Base-by-base conservation (phyloP, 148 eudicot species). In the Rheum nobile region DNA sequence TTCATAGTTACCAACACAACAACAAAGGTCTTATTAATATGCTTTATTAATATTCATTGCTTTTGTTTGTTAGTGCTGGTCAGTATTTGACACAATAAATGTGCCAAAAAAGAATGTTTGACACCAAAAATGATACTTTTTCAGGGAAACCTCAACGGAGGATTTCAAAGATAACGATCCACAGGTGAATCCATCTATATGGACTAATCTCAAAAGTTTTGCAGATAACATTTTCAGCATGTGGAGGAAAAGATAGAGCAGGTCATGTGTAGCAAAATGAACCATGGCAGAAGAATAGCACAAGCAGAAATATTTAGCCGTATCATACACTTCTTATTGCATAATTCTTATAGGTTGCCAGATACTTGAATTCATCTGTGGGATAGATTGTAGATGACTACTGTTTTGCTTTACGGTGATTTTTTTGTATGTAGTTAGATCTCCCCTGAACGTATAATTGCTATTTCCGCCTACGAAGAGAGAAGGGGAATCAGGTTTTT, bases 141-240 rank as follows among this genome's bases (percentile, higher is more conserved):
- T 16, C 70, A 65, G 70, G 70, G 70, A 65, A 32, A 32, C 21
- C 39, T 6, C 39, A 34, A 29, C 9, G 22, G 70, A 65, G 41
- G 32, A 34, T 32, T 16, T 10, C 22, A 32, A 65, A 4, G 70
- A 34, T 65, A 32, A 14, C 11, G 8, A 32, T 34, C n/a, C 11
- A n/a, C 38, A 65, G 70, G 38, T 14, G 41, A 34, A 65, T 16
- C 22, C 70, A 34, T 65, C 70, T 16, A 14, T 65, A 16, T 65
- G 70, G 70, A 65, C 21, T 14, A 65, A 34, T 34, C 41, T 65
- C 10, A 65, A 65, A 65, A 65, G 39, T 65, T 65, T 65, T 65
- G 70, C 70, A 32, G 70, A 34, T 17, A 65, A 24, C 41, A 31
- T 65, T 41, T 32, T 65, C 41, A 65, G 70, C 70, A 65, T 65